These are phyloP conservation scores for Colletotrichum neosansevieriae DNA, from an alignment of 2,329 filamentous ascomycete genomes.

Conservation along the genomic window DNA sequence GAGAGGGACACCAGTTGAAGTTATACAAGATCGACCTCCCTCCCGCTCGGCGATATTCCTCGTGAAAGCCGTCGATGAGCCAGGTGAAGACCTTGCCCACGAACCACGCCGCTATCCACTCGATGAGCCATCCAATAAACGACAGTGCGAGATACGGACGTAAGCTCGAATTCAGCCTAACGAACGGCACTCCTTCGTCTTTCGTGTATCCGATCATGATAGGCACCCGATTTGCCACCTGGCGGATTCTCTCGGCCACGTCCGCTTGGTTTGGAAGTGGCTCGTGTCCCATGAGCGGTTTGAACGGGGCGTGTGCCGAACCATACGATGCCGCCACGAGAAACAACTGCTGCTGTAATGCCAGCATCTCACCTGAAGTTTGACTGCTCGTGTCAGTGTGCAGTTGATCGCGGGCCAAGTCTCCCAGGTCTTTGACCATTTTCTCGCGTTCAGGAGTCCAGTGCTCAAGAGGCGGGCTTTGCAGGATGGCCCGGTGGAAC, in stretches of 20 bases:
- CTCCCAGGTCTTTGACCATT: slow-evolving; percentile 26
- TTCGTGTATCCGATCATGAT: slow-evolving; percentile 25
- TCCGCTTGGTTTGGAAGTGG: slow-evolving; percentile 25
- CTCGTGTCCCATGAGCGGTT: slow-evolving; percentile 24
- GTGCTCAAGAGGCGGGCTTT: slow-evolving; percentile 39
- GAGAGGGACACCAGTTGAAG: slow-evolving; percentile 28
- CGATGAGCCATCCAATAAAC: slow-evolving; percentile 8
- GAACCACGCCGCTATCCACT: slow-evolving; percentile 27
- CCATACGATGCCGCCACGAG: slow-evolving; percentile 16
- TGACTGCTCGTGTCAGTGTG: not conserved
- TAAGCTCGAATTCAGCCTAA: slow-evolving; percentile 2
- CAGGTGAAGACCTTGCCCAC: slow-evolving; percentile 11
- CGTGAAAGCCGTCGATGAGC: slow-evolving; percentile 4
- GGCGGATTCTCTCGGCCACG: not conserved
- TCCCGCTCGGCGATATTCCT: slow-evolving; percentile 4
- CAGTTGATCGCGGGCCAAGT: not conserved
- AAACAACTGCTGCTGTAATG: slow-evolving; percentile 27
- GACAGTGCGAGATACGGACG: not conserved
- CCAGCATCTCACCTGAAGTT: slow-evolving; percentile 13
- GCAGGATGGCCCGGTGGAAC: slow-evolving; percentile 40
- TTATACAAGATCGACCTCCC: slow-evolving; percentile 20
- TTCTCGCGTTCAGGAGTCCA: slow-evolving; percentile 21
- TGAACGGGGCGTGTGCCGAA: slow-evolving; percentile 24
- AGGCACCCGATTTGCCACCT: not conserved
- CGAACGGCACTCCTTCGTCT: slow-evolving; percentile 16